Base-by-base conservation (phyloP, 139 green algal genomes). In the Chlorella sp. region DNA sequence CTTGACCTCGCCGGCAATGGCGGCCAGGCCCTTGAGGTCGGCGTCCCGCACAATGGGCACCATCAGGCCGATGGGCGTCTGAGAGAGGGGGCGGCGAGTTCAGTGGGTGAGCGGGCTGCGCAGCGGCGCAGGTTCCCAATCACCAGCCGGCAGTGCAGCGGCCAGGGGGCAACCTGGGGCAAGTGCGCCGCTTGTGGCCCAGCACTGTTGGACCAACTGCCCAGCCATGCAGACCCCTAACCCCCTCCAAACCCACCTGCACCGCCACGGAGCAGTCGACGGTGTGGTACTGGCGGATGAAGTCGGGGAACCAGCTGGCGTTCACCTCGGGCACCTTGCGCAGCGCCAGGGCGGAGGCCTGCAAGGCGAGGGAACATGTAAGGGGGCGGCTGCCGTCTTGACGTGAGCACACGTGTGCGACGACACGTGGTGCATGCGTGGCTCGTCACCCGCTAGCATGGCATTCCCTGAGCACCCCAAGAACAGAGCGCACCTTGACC, bases 401-500 rank as follows among this genome's bases (percentile, higher is more conserved):
- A 20, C 11, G 56, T 65, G 56, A 20, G 56, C 22, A 24, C 56
- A 65, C 22, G 56, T 3, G 56, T 20, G 3, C 22, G 56, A 24
- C 26, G 56, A 24, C 56, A 65, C 22, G 56, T 14, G 56, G 56
- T n/a, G n/a, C n/a, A n/a, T n/a, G n/a, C n/a, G n/a, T n/a, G n/a
- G n/a, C n/a, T n/a, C n/a, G n/a, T n/a, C n/a, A n/a, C n/a, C n/a
- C n/a, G n/a, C n/a, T n/a, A n/a, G n/a, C n/a, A n/a, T n/a, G n/a
- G n/a, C n/a, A n/a, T n/a, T n/a, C n/a, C n/a, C n/a, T n/a, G n/a
- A n/a, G n/a, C n/a, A n/a, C n/a, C n/a, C n/a, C n/a, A n/a, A n/a
- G n/a, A n/a, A n/a, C n/a, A n/a, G n/a, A n/a, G n/a, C n/a, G n/a
- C 72, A 86, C 81, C 86, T 99, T 99, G 92, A 99, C 91, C 36